phyloP scores from a whole-genome alignment of 2,329 filamentous ascomycete species.

The Epicoccum sorghinum region DNA sequence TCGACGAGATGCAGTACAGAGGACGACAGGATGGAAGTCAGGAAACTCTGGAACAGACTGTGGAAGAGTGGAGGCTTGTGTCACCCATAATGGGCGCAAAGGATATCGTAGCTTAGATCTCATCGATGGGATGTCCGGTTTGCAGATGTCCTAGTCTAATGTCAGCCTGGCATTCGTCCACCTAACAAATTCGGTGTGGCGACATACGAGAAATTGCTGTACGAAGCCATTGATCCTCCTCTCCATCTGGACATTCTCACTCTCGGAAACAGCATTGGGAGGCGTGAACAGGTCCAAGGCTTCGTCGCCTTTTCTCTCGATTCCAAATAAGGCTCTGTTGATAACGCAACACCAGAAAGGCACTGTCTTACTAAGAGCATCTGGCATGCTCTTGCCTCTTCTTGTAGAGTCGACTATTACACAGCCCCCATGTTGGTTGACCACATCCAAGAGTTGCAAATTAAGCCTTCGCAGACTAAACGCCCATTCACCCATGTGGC shows the following conservation, averaged over 20 bases:
- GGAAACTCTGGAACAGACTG: slow-evolving; percentile 56
- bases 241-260: slow-evolving; percentile 81
- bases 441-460: slow-evolving; percentile 74
- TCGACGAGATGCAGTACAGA: slow-evolving; percentile 82
- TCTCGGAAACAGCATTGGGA: slow-evolving; percentile 71
- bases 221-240: slow-evolving; percentile 64
- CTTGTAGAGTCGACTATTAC: slow-evolving; percentile 94
- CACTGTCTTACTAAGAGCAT: slow-evolving; percentile 90
- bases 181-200: no score
- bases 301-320: slow-evolving; percentile 53
- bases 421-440: slow-evolving; percentile 72
- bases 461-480: slow-evolving; percentile 88
- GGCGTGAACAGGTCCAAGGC: slow-evolving; percentile 70
- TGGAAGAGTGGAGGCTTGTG: slow-evolving; percentile 65
- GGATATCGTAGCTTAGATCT: slow-evolving; percentile 69
- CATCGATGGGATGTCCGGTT: slow-evolving; percentile 63
- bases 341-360: slow-evolving; percentile 92
- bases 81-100: slow-evolving; percentile 80
- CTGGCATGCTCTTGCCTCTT: slow-evolving; percentile 92
- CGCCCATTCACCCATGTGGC: slow-evolving; percentile 87
- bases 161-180: background rate
- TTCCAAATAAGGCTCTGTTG: slow-evolving; percentile 78
- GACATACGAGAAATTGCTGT: slow-evolving; percentile 52
- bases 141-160: slow-evolving; percentile 57
- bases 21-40: slow-evolving; percentile 74